These are phyloP conservation scores for Ganoderma lingzhi DNA, from an alignment of 1,284 basidiomycete species.

Conservation along the genomic window DNA sequence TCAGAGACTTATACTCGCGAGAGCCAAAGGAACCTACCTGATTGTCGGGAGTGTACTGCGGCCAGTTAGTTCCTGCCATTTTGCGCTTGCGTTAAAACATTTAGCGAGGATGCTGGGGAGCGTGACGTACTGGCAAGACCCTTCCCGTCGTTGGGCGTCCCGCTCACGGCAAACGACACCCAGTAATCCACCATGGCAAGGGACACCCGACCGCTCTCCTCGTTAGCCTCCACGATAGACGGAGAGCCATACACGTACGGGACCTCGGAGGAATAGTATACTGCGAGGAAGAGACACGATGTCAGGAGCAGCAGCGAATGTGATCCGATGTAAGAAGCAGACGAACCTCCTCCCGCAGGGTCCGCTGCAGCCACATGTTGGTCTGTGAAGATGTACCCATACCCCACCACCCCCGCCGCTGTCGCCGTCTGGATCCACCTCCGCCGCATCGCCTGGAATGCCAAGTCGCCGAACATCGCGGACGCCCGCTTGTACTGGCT, in stretches of 20 bases:
- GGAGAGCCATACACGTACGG: slow-evolving; percentile 48
- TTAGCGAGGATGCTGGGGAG: too few relatives aligned
- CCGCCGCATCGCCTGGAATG: slow-evolving; percentile 51
- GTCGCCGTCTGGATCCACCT: slow-evolving; percentile 23
- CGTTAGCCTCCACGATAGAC: slow-evolving; percentile 33
- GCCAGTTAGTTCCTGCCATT: too few relatives aligned
- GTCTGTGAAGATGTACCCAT: slow-evolving; percentile 49
- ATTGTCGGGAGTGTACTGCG: too few relatives aligned
- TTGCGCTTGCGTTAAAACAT: too few relatives aligned
- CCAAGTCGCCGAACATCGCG: slow-evolving; percentile 53
- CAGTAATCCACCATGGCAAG: slow-evolving; percentile 58
- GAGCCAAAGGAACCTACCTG: too few relatives aligned
- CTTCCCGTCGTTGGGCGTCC: slow-evolving; percentile 58
- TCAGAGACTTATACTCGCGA: too few relatives aligned
- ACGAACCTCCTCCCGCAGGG: neutral
- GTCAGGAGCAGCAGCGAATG: neutral
- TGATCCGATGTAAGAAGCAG: too few relatives aligned
- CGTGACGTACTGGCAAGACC: slow-evolving; percentile 42
- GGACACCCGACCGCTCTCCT: slow-evolving; percentile 43
- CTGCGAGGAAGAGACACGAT: slow-evolving; percentile 31
- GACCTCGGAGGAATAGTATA: slow-evolving; percentile 50
- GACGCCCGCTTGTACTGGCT: slow-evolving; percentile 50
- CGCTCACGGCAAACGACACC: slow-evolving; percentile 58
- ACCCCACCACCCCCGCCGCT: neutral
- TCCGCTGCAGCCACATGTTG: slow-evolving; percentile 38